phyloP scores from a whole-genome alignment of 768 basidiomycete genomes.

The Boletus sp. region DNA sequence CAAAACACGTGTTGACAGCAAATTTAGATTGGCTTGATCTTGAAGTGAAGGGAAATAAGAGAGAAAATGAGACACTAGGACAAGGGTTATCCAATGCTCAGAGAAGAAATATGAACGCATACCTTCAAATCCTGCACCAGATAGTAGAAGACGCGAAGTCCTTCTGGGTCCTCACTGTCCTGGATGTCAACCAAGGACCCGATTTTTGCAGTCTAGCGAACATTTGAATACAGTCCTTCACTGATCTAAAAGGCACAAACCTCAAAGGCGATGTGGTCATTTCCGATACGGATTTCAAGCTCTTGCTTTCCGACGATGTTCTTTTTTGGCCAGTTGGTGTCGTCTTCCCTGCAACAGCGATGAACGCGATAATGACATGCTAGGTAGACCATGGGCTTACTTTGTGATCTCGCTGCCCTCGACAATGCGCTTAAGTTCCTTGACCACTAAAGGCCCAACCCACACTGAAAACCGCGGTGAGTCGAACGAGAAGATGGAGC shows the following conservation, averaged over 20 bases:
- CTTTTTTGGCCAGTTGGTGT: slow-evolving; percentile 98
- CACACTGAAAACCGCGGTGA: slow-evolving; percentile 67
- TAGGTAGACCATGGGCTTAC: slow-evolving; percentile 35
- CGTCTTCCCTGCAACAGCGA: slow-evolving; percentile 78
- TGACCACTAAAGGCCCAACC: slow-evolving; percentile 87
- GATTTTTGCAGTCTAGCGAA: slow-evolving; percentile 90
- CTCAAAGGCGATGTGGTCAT: slow-evolving; percentile 96
- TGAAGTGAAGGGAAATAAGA: slow-evolving; percentile 97
- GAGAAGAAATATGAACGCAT: slow-evolving; percentile 15
- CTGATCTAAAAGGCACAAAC: slow-evolving; percentile 39
- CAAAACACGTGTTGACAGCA: not conserved
- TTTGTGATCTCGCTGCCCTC: slow-evolving; percentile 93
- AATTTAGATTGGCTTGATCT: slow-evolving; percentile 94
- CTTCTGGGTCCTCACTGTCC: slow-evolving; percentile 96
- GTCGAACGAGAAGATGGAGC: not conserved
- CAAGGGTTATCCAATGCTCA: not conserved
- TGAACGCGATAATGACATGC: not conserved
- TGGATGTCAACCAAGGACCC: slow-evolving; percentile 95
- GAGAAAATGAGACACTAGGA: slow-evolving; percentile 94
- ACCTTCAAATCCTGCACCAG: slow-evolving; percentile 97
- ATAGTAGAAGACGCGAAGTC: slow-evolving; percentile 96
- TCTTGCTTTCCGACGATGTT: slow-evolving; percentile 99
- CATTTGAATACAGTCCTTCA: not conserved
- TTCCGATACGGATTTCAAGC: slow-evolving; percentile 92
- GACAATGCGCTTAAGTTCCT: slow-evolving; percentile 92